Conservation (phyloP, 1,139 yeast species). For the Yueomyces sp. region DNA sequence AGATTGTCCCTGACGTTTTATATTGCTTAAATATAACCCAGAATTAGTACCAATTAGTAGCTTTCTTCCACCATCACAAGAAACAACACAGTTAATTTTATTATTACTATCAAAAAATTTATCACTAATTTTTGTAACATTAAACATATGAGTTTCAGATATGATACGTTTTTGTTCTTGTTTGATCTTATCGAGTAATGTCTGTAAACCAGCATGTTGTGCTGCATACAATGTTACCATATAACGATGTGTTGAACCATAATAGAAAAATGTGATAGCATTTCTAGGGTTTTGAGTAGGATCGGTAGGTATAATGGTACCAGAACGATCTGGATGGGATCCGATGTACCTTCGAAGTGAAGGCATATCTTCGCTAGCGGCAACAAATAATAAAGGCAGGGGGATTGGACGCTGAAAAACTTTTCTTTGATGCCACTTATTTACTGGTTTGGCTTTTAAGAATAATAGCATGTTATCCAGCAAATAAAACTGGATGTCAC, state of each 20-base stretch:
- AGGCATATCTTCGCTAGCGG: constrained; percentile 71
- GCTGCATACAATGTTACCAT: constrained; percentile 56
- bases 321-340: constrained; percentile 27
- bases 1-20: constrained; percentile 27
- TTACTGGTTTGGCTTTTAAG: constrained; percentile 75
- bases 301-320: constrained; percentile 28
- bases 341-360: constrained; percentile 35
- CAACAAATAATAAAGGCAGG: constrained; percentile 63
- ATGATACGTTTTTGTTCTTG: constrained; percentile 67
- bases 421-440: constrained; percentile 82
- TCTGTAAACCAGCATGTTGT: constrained; percentile 60
- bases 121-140: constrained; percentile 61
- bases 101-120: constrained; percentile 59
- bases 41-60: constrained; percentile 82
- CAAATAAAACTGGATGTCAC: constrained; percentile 64
- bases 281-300: constrained; percentile 18
- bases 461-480: constrained; percentile 82
- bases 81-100: constrained; percentile 83
- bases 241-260: constrained; percentile 48
- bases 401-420: constrained; percentile 92
- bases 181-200: constrained; percentile 67
- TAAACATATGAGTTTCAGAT: constrained; percentile 66
- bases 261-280: constrained; percentile 37
- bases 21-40: constrained; percentile 73
- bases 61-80: constrained; percentile 91